phyloP scores from a whole-genome alignment of 1,284 basidiomycete species.

The Fomitopsis palustris region DNA sequence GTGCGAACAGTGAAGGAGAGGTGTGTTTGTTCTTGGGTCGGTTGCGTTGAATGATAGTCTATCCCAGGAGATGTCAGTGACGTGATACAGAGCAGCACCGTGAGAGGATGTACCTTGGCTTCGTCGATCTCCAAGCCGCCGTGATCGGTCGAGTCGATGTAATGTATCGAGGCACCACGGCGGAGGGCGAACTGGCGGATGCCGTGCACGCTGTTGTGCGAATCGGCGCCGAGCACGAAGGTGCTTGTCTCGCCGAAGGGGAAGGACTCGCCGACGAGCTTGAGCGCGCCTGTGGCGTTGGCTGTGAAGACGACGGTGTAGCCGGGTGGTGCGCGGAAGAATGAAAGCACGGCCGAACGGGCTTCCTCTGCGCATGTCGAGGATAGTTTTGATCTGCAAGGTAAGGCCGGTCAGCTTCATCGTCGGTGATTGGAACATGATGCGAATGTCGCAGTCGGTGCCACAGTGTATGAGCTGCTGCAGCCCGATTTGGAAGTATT shows the following conservation, averaged over 20 bases:
- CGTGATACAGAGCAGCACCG: neutral
- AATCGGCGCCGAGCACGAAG: conserved; percentile 68
- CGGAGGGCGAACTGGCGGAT: conserved; percentile 66
- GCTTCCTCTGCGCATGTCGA: conserved; percentile 64
- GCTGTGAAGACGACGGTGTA: conserved; percentile 82
- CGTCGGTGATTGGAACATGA: neutral
- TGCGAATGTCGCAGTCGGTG: too few species aligned
- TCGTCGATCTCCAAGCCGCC: conserved; percentile 57
- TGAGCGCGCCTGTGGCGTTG: conserved; percentile 76
- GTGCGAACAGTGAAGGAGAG: conserved; percentile 59
- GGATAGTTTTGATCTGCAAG: conserved; percentile 64
- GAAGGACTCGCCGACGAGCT: conserved; percentile 78
- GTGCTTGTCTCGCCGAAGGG: conserved; percentile 55
- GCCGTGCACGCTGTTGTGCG: conserved; percentile 84
- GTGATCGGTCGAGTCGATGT: conserved; percentile 58
- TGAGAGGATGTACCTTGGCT: conserved; percentile 56
- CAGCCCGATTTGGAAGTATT: neutral
- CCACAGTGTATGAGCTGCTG: neutral
- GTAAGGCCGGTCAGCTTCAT: conserved; percentile 5
- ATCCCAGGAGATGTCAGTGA: conserved; percentile 19
- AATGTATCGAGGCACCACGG: conserved; percentile 53
- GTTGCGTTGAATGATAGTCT: conserved; percentile 37
- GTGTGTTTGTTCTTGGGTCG: conserved; percentile 35
- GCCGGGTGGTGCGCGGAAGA: conserved; percentile 68
- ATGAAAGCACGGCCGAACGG: conserved; percentile 63